Conservation (phyloP, 176 grass and related monocot species). For the Triticum turgidum region DNA sequence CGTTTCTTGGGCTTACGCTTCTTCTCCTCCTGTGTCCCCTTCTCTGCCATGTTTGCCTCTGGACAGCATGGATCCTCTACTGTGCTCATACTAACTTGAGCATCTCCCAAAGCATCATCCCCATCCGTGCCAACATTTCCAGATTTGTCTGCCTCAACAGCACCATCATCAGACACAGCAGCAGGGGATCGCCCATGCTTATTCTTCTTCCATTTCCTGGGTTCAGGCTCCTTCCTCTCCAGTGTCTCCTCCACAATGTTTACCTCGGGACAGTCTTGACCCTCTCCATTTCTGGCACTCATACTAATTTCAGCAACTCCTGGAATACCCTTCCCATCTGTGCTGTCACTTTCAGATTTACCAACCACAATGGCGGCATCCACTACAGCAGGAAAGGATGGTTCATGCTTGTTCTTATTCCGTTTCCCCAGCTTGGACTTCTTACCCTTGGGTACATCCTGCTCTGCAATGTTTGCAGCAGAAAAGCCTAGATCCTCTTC, state of each 20-base stretch:
- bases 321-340: neutral
- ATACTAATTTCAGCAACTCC: neutral
- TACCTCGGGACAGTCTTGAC: neutral
- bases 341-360: constrained; percentile 13
- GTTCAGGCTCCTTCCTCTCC: constrained; percentile 6
- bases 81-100: constrained; percentile 14
- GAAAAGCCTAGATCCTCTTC: neutral
- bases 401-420: constrained; percentile 6
- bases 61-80: neutral
- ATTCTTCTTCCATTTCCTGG: constrained; percentile 24
- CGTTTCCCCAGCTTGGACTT: neutral
- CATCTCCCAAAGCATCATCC: neutral
- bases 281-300: neutral
- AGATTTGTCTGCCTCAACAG: constrained; percentile 2
- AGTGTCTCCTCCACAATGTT: constrained; percentile 7
- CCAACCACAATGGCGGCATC: neutral
- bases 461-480: neutral
- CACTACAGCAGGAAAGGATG: neutral
- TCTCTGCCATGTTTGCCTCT: neutral
- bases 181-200: neutral
- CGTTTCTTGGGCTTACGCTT: constrained; percentile 15
- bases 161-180: neutral
- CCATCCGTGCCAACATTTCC: constrained; percentile 4
- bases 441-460: constrained; percentile 3
- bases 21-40: neutral